Conservation (phyloP, 2,329 filamentous ascomycete genomes). For the Talaromyces verruculosus region DNA sequence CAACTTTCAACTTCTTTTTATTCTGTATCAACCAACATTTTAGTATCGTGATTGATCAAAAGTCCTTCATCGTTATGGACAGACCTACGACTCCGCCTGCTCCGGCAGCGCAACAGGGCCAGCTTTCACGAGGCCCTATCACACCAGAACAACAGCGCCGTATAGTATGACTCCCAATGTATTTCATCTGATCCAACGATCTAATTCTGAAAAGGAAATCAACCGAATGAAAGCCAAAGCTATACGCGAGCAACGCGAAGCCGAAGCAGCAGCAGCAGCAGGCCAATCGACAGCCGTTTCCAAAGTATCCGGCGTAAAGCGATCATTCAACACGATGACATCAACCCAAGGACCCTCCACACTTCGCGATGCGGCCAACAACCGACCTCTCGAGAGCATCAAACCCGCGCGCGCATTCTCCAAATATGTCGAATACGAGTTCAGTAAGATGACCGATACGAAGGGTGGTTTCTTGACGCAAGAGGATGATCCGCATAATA, state of each 20-base stretch:
- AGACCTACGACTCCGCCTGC: slow-evolving; percentile 21
- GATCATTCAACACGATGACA: slow-evolving; percentile 66
- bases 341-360: slow-evolving; percentile 54
- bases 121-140: slow-evolving; percentile 48
- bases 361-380: slow-evolving; percentile 64
- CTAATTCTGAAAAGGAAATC: slow-evolving; percentile 53
- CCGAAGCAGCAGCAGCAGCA: slow-evolving; percentile 48
- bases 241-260: slow-evolving; percentile 70
- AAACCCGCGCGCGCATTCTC: slow-evolving; percentile 83
- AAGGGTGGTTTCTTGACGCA: slow-evolving; percentile 92
- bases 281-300: slow-evolving; percentile 10
- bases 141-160: slow-evolving; percentile 62
- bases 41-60: not conserved
- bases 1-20: not conserved
- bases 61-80: not conserved
- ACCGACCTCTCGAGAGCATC: slow-evolving; percentile 53
- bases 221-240: slow-evolving; percentile 87
- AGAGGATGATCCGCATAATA: slow-evolving; percentile 88
- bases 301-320: slow-evolving; percentile 67
- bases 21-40: not conserved
- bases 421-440: slow-evolving; percentile 96
- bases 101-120: slow-evolving; percentile 9
- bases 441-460: slow-evolving; percentile 96
- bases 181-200: too few relatives aligned
- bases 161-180: slow-evolving; percentile 34